Evolutionary conservation across 2,329 filamentous ascomycete species (phyloP).

Genomic region (Fusarium fracticaudum): DNA sequence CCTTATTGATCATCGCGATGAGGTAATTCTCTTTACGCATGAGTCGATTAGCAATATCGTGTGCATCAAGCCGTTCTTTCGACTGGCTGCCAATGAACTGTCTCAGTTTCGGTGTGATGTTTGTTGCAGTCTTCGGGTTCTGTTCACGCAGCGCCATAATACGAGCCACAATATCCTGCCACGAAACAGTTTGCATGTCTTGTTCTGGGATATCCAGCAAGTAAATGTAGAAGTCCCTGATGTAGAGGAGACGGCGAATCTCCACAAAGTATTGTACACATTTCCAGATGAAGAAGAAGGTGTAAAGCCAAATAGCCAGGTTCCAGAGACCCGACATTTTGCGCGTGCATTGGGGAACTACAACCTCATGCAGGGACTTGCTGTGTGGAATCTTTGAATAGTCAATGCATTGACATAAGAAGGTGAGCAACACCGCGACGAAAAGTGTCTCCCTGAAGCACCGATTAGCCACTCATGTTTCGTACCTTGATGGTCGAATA

Average conservation of each 20-base stretch:
- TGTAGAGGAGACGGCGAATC: conserved; percentile 75
- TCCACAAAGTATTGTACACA: conserved; percentile 78
- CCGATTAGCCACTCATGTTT: conserved; percentile 13
- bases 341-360: conserved; percentile 78
- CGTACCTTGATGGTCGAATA: conserved; percentile 9
- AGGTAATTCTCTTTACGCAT: conserved; percentile 98
- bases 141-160: conserved; percentile 86
- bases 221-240: conserved; percentile 87
- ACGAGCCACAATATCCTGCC: conserved; percentile 88
- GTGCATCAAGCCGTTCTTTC: conserved; percentile 92
- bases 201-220: conserved; percentile 82
- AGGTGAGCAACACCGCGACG: conserved; percentile 82
- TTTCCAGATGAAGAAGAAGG: conserved; percentile 86
- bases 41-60: conserved; percentile 94
- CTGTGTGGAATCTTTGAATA: conserved; percentile 79
- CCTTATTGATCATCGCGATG: conserved; percentile 97
- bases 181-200: conserved; percentile 94
- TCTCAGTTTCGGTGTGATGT: conserved; percentile 61
- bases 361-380: conserved; percentile 60
- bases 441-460: conserved; percentile 76
- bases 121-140: conserved; percentile 80
- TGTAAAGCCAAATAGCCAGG: conserved; percentile 82
- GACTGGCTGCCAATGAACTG: conserved; percentile 82
- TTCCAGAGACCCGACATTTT: conserved; percentile 81
- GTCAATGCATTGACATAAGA: conserved; percentile 86